These are phyloP conservation scores for Naganishia kalamii DNA, from an alignment of 768 basidiomycete species.

Conservation along the genomic window DNA sequence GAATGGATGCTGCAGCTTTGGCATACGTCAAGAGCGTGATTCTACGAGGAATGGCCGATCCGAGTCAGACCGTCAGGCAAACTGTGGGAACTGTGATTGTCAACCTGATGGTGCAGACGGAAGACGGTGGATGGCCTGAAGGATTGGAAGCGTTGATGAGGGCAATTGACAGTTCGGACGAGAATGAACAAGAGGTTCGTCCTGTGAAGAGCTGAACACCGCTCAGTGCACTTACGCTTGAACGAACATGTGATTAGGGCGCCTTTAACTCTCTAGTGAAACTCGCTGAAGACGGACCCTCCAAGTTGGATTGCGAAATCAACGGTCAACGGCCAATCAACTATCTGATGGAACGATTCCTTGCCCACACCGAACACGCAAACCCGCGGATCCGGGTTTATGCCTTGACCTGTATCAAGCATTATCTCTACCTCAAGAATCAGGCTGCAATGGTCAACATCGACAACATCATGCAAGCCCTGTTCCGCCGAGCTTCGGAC, in stretches of 20 bases:
- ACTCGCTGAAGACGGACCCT: constrained; percentile 92
- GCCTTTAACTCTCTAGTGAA: constrained; percentile 92
- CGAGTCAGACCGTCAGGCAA: constrained; percentile 80
- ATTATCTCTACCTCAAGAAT: constrained; percentile 79
- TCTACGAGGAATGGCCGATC: constrained; percentile 56
- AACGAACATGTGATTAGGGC: constrained; percentile 57
- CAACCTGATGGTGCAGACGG: constrained; percentile 75
- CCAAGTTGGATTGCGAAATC: constrained; percentile 89
- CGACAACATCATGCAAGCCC: constrained; percentile 82
- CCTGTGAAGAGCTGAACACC: neutral
- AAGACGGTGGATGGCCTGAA: constrained; percentile 91
- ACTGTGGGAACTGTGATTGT: constrained; percentile 91
- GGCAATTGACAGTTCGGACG: constrained; percentile 68
- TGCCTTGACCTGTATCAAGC: constrained; percentile 87
- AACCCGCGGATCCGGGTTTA: constrained; percentile 84
- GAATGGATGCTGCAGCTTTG: constrained; percentile 57
- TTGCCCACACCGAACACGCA: constrained; percentile 75
- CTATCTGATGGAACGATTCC: constrained; percentile 93
- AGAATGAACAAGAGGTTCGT: constrained; percentile 77
- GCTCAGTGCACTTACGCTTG: no score
- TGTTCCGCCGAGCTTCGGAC: constrained; percentile 93
- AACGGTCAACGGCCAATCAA: constrained; percentile 88
- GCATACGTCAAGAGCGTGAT: constrained; percentile 49
- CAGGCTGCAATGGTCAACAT: constrained; percentile 85
- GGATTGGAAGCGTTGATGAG: constrained; percentile 78